Base-by-base conservation (phyloP, 2,329 filamentous ascomycete genomes). In the Scedosporium dehoogii region DNA sequence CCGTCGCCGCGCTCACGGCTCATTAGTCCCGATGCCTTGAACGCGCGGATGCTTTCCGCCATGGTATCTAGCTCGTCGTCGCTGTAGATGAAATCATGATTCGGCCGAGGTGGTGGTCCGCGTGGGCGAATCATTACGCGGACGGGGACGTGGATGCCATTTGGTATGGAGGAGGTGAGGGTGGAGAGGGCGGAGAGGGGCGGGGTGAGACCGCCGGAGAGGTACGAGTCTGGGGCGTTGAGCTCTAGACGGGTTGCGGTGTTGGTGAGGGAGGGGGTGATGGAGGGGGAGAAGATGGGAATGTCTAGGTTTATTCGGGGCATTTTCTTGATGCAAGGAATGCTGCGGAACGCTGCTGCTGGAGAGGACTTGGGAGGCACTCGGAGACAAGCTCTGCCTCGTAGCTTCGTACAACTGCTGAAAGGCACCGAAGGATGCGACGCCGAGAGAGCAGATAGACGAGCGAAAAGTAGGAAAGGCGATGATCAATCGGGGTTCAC, bases 41-140 rank as follows among this genome's bases (percentile, higher is more conserved):
- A 76, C 0, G 56, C 64, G 0, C 16, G 57, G 9, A 85, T 76
- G 6, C 71, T 66, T 1, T 65, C 61, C 48, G 66, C 66, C 82
- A 85, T 85, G 4, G 63, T 33, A 9, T 68, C 66, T 4, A 81
- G 67, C 67, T 85, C 62, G 18, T 29, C 42, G n/a, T 33, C 16
- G 14, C 57, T 58, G 58, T 65, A 65, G 23, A 64, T 18, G 18
- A 65, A 65, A 46, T 65, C 64, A 21, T 46, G 18, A 1, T 46
- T 55, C 4, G 58, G 12, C 44, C 33, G 12, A 3, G 64, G 56
- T 3, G 74, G 71, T 27, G 46, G 44, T 0, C 77, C 77, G 6
- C 77, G 77, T 4, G 81, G 81, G 7, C 83, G 79, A 65, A 85
- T 81, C 79, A 84, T 84, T 68, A 85, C 68, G 48, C 81, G 79